A percentile compares a stretch with the other conserved stretches of the same genome.
phyloP scores from a whole-genome alignment of 2,329 filamentous ascomycete genomes.

The Aspergillus quadricinctus region DNA sequence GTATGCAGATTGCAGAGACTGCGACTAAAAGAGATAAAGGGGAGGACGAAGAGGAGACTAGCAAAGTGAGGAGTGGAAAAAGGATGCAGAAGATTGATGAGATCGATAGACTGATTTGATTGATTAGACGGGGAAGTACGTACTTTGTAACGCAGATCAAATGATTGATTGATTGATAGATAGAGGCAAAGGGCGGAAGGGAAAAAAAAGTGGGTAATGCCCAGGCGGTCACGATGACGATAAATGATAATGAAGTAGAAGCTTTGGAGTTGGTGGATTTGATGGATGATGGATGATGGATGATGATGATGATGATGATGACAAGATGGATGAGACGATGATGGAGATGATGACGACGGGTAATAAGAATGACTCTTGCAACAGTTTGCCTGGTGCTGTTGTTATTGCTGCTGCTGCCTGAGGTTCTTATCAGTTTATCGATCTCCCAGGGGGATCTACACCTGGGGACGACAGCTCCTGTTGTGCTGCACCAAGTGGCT shows the following conservation, averaged over 20 bases:
- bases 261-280: slow-evolving; percentile 3
- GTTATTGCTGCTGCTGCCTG: background rate
- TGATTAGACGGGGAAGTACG: slow-evolving; percentile 1
- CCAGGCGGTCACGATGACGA: background rate
- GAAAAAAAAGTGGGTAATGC: background rate
- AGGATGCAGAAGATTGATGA: background rate
- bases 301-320: slow-evolving; percentile 4
- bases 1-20: background rate
- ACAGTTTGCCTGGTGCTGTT: background rate
- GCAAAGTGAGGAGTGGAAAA: slow-evolving; percentile 1
- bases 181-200: slow-evolving; percentile 1
- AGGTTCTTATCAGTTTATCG: slow-evolving; percentile 20
- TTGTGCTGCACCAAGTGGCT: background rate
- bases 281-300: slow-evolving; percentile 4
- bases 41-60: slow-evolving; percentile 2
- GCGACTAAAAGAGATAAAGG: background rate
- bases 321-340: background rate
- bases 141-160: background rate
- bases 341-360: slow-evolving; percentile 5
- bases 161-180: slow-evolving; percentile 1
- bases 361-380: background rate
- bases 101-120: slow-evolving; percentile 13
- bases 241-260: slow-evolving; percentile 2
- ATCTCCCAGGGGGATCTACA: slow-evolving; percentile 23
- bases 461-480: slow-evolving; percentile 8